phyloP scores from a whole-genome alignment of 257 asterid species.

The Cynanchum wilfordii region DNA sequence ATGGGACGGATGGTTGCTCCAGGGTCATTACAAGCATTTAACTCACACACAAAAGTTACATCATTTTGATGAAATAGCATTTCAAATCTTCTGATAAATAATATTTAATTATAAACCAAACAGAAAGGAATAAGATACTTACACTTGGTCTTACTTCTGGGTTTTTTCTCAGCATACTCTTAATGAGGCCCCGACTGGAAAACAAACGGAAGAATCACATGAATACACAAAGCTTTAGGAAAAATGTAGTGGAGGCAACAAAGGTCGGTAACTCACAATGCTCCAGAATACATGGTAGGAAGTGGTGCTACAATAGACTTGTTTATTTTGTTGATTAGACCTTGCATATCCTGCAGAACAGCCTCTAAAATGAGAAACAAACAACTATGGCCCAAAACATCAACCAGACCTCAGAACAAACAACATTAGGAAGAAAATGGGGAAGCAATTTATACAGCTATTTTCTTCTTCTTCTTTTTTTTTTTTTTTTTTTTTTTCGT shows the following conservation, averaged over 20 bases:
- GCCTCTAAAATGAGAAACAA: slow-evolving; percentile 12
- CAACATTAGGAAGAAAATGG: not conserved
- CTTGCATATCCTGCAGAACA: slow-evolving; percentile 82
- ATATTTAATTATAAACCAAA: not conserved
- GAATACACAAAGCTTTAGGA: slow-evolving; percentile 4
- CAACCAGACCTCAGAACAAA: not conserved
- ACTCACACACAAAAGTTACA: not conserved
- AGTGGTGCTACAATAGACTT: slow-evolving; percentile 86
- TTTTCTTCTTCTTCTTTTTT: not conserved
- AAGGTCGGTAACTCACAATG: slow-evolving; percentile 62
- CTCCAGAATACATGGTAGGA: slow-evolving; percentile 78
- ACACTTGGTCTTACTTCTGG: slow-evolving; percentile 95
- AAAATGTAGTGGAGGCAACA: slow-evolving; percentile 2
- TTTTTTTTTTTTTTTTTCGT: not conserved
- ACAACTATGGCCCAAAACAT: slow-evolving; percentile 1
- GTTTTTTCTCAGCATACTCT: slow-evolving; percentile 89
- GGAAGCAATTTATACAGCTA: not conserved
- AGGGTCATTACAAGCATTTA: not conserved
- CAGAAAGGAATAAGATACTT: slow-evolving; percentile 20
- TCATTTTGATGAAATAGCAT: not conserved
- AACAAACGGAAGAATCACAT: slow-evolving; percentile 10
- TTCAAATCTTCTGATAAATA: not conserved
- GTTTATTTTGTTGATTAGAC: slow-evolving; percentile 87
- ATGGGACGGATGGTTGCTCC: not conserved
- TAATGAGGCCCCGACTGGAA: slow-evolving; percentile 82